phyloP scores from a whole-genome alignment of 176 grass and related monocot species.

The Eleusine coracana region DNA sequence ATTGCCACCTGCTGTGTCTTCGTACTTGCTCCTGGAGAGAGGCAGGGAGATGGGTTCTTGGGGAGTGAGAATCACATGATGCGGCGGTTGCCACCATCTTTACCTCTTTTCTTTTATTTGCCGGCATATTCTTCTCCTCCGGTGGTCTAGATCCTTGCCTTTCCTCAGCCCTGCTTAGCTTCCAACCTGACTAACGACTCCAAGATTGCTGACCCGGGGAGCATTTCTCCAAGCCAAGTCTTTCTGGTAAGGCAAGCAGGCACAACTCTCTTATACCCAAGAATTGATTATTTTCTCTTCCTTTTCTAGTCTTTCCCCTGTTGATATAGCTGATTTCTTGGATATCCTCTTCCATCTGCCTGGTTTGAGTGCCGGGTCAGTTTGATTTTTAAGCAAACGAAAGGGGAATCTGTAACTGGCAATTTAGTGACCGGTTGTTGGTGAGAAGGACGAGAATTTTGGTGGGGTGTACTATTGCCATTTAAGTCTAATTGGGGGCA shows the following conservation, averaged over 20 bases:
- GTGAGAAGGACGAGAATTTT: slow-evolving; percentile 27
- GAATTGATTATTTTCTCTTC: slow-evolving; percentile 10
- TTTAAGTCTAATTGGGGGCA: background rate
- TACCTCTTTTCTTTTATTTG: background rate
- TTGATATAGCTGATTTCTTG: slow-evolving; percentile 26
- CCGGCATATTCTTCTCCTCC: slow-evolving; percentile 42
- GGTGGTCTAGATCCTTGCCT: slow-evolving; percentile 44
- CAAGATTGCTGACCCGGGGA: slow-evolving; percentile 22
- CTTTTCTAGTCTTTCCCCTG: background rate
- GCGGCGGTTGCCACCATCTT: slow-evolving; percentile 6
- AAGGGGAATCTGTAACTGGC: slow-evolving; percentile 14
- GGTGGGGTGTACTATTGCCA: background rate
- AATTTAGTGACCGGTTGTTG: slow-evolving; percentile 34
- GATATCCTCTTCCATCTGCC: slow-evolving; percentile 11
- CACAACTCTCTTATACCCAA: background rate
- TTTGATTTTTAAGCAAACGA: slow-evolving; percentile 4
- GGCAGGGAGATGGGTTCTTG: slow-evolving; percentile 31
- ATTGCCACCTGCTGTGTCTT: slow-evolving; percentile 6
- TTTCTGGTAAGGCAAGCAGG: slow-evolving; percentile 36
- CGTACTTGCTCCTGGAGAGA: background rate
- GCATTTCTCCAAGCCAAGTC: background rate
- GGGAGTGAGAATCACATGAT: slow-evolving; percentile 43
- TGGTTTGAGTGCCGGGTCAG: background rate
- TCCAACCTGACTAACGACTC: slow-evolving; percentile 22
- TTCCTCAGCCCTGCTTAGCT: slow-evolving; percentile 37